Base-by-base conservation (phyloP, 768 basidiomycete species). In the Lanmaoa rubissima region DNA sequence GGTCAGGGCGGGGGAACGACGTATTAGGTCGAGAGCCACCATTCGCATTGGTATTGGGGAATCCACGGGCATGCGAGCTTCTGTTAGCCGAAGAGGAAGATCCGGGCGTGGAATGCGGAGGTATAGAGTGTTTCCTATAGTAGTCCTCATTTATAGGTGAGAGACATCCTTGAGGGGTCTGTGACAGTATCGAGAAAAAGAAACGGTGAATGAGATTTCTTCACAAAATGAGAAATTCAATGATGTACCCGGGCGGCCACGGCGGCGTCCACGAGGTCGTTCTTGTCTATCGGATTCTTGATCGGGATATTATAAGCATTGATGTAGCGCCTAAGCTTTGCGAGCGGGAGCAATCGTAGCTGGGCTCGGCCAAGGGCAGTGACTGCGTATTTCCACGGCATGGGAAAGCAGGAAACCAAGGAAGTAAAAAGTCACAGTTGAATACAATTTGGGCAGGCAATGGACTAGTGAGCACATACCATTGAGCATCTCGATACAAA, bases 211-310 rank as follows among this genome's bases (percentile, higher is more conserved):
- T 17, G 26, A 19, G 38, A 35, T 11, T 38, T 24, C 21, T n/a
- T 28, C 3, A 38, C 21, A 47, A 24, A 34, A 38, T 12, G 42
- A 28, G n/a, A 8, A 19, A 44, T n/a, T 14, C 42, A 40, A 17
- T n/a, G 34, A 72, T 82, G 52, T 65, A 89, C 90, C 65, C 66
- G 70, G 41, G 71, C 72, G 26, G 69, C 68, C 1, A 90, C 44
- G 45, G 88, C 80, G 40, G 76, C 81, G 49, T 90, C 86, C 39
- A 92, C 82, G 44, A 92, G 73, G 66, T 92, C 90, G 50, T 88
- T 85, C 71, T 92, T 92, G 69, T 92, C 90, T 16, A 90, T 76
- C 2, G 84, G 82, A 47, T 81, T 79, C 54, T 78, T 80, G 17
- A 81, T 77, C 51, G 76, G 73, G 61, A 92, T 87, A 54, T 83